phyloP scores from a whole-genome alignment of 2,329 filamentous ascomycete genomes.

The Colletotrichum plurivorum region DNA sequence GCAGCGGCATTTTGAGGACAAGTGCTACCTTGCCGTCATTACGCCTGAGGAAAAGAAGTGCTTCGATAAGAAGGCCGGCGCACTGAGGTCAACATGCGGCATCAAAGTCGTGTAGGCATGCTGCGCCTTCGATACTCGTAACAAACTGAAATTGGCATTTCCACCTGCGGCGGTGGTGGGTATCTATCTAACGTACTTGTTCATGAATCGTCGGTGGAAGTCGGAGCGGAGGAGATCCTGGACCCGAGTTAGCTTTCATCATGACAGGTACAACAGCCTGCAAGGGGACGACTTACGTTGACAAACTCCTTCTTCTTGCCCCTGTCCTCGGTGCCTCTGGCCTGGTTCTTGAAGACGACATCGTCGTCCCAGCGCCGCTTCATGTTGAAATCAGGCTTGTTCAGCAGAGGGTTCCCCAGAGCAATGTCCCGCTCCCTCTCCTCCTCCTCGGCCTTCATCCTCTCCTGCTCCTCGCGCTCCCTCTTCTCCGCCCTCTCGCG shows the following conservation, averaged over 20 bases:
- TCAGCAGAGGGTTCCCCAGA: constrained; percentile 91
- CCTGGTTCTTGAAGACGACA: constrained; percentile 99
- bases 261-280: neutral
- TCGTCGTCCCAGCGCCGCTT: constrained; percentile 98
- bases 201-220: constrained; percentile 98
- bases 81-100: constrained; percentile 43
- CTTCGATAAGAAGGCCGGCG: constrained; percentile 47
- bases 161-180: constrained; percentile 21
- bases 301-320: constrained; percentile 94
- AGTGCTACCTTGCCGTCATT: constrained; percentile 49
- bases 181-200: constrained; percentile 71
- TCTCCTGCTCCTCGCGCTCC: constrained; percentile 67
- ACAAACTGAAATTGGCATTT: constrained; percentile 3
- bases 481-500: constrained; percentile 85
- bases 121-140: neutral
- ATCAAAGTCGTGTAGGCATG: constrained; percentile 39
- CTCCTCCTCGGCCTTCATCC: constrained; percentile 84
- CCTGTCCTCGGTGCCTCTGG: constrained; percentile 92
- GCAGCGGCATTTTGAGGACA: constrained; percentile 47
- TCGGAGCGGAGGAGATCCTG: constrained; percentile 92
- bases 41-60: constrained; percentile 48
- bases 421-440: constrained; percentile 90
- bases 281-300: constrained; percentile 74
- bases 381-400: constrained; percentile 89
- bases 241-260: constrained; percentile 44